Percentiles rank a stretch among this genome's conserved stretches.
Conservation (phyloP, 305 asterid genomes). For the Vinca major region DNA sequence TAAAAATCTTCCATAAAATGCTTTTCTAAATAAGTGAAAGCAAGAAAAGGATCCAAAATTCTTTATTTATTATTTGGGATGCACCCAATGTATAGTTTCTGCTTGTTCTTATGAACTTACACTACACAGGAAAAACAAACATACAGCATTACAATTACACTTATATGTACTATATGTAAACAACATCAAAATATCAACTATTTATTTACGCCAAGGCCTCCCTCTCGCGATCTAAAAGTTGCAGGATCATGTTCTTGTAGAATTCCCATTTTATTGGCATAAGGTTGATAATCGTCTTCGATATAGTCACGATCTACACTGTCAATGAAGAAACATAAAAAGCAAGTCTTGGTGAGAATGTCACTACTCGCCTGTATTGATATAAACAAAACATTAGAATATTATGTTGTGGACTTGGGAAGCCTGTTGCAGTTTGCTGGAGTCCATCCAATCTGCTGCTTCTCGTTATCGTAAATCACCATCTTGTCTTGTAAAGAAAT, state of each 20-base stretch:
- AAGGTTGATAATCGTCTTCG: slow-evolving; percentile 15
- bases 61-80: too few species aligned
- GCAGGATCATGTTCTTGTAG: slow-evolving; percentile 11
- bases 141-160: too few species aligned
- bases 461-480: slow-evolving; percentile 78
- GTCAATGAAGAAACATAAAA: slow-evolving; percentile 43
- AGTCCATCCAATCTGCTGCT: slow-evolving; percentile 60
- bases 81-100: too few species aligned
- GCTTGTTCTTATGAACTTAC: too few species aligned
- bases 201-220: slow-evolving; percentile 5
- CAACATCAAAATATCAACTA: too few species aligned
- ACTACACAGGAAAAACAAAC: too few species aligned
- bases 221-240: slow-evolving; percentile 11
- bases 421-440: slow-evolving; percentile 68
- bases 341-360: slow-evolving; percentile 35
- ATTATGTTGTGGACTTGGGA: slow-evolving; percentile 45
- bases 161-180: too few species aligned
- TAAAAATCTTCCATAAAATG: too few species aligned
- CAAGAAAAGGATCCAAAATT: too few species aligned
- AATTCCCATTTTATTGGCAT: slow-evolving; percentile 9
- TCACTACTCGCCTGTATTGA: slow-evolving; percentile 19
- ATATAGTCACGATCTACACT: slow-evolving; percentile 31
- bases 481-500: slow-evolving; percentile 68
- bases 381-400: slow-evolving; percentile 24
- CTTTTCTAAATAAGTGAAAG: too few species aligned